Percentiles rank a stretch among this genome's conserved stretches.
Evolutionary conservation across 345 rosid species (phyloP).

Genomic region (Melaleuca quinquenervia): DNA sequence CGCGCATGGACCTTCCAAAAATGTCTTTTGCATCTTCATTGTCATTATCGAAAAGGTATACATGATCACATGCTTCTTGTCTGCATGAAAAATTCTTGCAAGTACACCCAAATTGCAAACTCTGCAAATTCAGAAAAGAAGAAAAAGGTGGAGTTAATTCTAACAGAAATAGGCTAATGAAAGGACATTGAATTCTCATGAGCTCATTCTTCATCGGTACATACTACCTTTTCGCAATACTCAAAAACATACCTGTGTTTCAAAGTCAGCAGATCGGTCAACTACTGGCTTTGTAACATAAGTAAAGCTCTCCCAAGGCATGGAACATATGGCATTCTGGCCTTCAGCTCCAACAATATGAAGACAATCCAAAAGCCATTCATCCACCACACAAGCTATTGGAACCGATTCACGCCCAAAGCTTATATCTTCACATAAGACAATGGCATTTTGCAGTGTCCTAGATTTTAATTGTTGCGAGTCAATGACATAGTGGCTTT

Average conservation of each 20-base stretch:
- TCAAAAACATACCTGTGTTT: constrained; percentile 40
- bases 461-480: constrained; percentile 38
- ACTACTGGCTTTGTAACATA: constrained; percentile 56
- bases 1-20: constrained; percentile 59
- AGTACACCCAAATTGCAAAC: constrained; percentile 59
- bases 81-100: constrained; percentile 53
- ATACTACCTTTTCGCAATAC: neutral
- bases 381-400: constrained; percentile 65
- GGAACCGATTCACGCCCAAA: constrained; percentile 72
- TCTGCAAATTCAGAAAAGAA: constrained; percentile 21
- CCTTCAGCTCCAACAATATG: constrained; percentile 9
- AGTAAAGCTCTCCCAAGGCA: constrained; percentile 79
- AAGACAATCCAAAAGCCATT: constrained; percentile 29
- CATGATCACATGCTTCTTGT: constrained; percentile 76
- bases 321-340: constrained; percentile 13
- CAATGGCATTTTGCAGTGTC: constrained; percentile 25
- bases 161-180: neutral
- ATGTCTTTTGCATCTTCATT: constrained; percentile 91
- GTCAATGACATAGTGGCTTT: constrained; percentile 72
- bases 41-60: constrained; percentile 87
- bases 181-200: neutral
- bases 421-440: constrained; percentile 80
- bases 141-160: neutral
- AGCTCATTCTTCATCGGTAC: neutral
- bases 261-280: constrained; percentile 35